phyloP scores from a whole-genome alignment of 1,139 yeast genomes.

The Sugiyamaella novakii region DNA sequence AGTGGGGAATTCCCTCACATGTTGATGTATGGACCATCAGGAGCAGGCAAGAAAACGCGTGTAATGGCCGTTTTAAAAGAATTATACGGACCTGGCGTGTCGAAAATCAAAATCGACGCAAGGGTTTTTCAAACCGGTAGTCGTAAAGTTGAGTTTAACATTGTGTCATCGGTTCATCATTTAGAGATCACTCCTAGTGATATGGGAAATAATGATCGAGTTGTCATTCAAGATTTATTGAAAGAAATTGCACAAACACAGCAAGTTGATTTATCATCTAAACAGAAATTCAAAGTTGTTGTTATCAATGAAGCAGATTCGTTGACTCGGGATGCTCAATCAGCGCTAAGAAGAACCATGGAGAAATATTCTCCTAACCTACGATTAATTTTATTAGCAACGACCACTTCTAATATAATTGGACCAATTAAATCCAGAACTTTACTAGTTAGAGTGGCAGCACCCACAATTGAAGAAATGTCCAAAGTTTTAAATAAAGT shows the following conservation, averaged over 20 bases:
- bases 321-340: conserved; percentile 93
- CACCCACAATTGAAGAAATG: conserved; percentile 69
- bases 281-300: conserved; percentile 85
- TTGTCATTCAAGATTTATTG: conserved; percentile 88
- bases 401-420: conserved; percentile 86
- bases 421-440: conserved; percentile 95
- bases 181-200: conserved; percentile 96
- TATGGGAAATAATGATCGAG: conserved; percentile 92
- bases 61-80: conserved; percentile 78
- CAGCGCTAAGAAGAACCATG: conserved; percentile 96
- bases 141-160: conserved; percentile 84
- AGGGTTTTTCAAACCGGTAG: conserved; percentile 75
- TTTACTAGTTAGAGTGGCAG: conserved; percentile 77
- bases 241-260: conserved; percentile 96
- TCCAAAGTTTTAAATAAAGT: conserved; percentile 56
- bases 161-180: conserved; percentile 87
- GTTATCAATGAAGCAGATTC: conserved; percentile 94
- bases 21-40: conserved; percentile 91
- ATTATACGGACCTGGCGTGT: conserved; percentile 80
- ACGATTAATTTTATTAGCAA: conserved; percentile 80
- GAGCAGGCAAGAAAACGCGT: conserved; percentile 96
- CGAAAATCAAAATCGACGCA: conserved; percentile 84
- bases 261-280: conserved; percentile 76
- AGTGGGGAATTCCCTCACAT: conserved; percentile 93
- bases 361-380: conserved; percentile 91